phyloP scores from a whole-genome alignment of 2,329 filamentous ascomycete genomes.

The Fonsecaea monophora region DNA sequence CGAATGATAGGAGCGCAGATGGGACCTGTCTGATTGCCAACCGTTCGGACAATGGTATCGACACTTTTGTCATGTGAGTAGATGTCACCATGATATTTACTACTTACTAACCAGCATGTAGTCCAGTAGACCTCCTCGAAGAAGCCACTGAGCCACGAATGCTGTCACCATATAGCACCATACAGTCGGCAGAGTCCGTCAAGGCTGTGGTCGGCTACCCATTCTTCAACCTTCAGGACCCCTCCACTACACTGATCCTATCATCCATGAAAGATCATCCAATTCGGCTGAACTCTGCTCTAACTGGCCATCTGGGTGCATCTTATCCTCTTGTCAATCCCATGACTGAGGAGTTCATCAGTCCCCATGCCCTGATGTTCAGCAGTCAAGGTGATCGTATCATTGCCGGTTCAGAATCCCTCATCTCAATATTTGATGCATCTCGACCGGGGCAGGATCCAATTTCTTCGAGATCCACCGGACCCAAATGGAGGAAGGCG shows the following conservation, averaged over 20 bases:
- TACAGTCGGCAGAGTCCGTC: slow-evolving; percentile 57
- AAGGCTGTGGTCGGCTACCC: slow-evolving; percentile 64
- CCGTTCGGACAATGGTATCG: slow-evolving; percentile 58
- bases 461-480: slow-evolving; percentile 53
- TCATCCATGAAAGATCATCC: slow-evolving; percentile 62
- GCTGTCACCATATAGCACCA: slow-evolving; percentile 56
- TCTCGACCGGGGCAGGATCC: slow-evolving; percentile 57
- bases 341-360: slow-evolving; percentile 63
- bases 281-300: slow-evolving; percentile 62
- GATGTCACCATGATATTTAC: background rate
- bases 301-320: slow-evolving; percentile 56
- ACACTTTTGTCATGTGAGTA: slow-evolving; percentile 61
- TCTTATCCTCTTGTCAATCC: slow-evolving; percentile 63
- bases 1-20: slow-evolving; percentile 56
- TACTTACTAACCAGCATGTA: slow-evolving; percentile 34
- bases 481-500: slow-evolving; percentile 45
- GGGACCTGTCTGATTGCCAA: slow-evolving; percentile 64
- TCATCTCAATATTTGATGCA: slow-evolving; percentile 64
- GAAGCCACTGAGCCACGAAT: slow-evolving; percentile 44
- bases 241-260: slow-evolving; percentile 58
- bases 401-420: slow-evolving; percentile 62
- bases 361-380: slow-evolving; percentile 64
- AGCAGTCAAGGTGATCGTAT: slow-evolving; percentile 58
- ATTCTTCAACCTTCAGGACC: slow-evolving; percentile 59
- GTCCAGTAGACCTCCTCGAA: slow-evolving; percentile 58